Conservation (phyloP, 495 filamentous ascomycete species). For the Aspergillus baeticus region DNA sequence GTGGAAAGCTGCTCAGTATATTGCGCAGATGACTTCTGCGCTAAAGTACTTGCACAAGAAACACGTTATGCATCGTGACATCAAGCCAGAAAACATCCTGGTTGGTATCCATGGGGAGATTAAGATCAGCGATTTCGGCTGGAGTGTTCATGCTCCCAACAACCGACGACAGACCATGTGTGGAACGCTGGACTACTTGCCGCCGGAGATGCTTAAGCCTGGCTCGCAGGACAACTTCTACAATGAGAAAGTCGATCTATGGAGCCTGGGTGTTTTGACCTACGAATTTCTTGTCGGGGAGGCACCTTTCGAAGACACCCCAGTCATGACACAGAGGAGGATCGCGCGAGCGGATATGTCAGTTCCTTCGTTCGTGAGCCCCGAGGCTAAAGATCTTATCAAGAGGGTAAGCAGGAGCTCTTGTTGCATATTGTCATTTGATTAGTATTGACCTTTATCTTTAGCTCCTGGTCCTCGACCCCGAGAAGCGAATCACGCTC, state of each 20-base stretch:
- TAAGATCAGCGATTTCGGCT: constrained; percentile 98
- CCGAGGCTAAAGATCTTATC: constrained; percentile 90
- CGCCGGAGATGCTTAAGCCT: constrained; percentile 92
- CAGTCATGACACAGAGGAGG: constrained; percentile 88
- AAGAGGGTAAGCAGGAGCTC: constrained; percentile 62
- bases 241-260: constrained; percentile 92
- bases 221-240: constrained; percentile 81
- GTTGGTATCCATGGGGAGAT: constrained; percentile 97
- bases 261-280: constrained; percentile 91
- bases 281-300: constrained; percentile 97
- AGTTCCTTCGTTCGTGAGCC: constrained; percentile 83
- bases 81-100: constrained; percentile 98
- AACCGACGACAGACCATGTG: constrained; percentile 94
- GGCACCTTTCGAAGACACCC: constrained; percentile 94
- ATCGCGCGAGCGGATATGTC: constrained; percentile 91
- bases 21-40: constrained; percentile 97
- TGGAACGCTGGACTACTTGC: constrained; percentile 94
- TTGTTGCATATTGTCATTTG: background rate
- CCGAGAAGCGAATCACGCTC: constrained; percentile 86
- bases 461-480: constrained; percentile 88
- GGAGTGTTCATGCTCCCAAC: constrained; percentile 97
- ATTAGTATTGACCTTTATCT: constrained; percentile 14
- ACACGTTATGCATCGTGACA: constrained; percentile 97
- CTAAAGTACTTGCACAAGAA: constrained; percentile 92
- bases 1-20: constrained; percentile 94